A percentile compares a stretch with the other conserved stretches of the same genome.
phyloP scores from a whole-genome alignment of 1,284 basidiomycete genomes.

The Puccinia horiana region DNA sequence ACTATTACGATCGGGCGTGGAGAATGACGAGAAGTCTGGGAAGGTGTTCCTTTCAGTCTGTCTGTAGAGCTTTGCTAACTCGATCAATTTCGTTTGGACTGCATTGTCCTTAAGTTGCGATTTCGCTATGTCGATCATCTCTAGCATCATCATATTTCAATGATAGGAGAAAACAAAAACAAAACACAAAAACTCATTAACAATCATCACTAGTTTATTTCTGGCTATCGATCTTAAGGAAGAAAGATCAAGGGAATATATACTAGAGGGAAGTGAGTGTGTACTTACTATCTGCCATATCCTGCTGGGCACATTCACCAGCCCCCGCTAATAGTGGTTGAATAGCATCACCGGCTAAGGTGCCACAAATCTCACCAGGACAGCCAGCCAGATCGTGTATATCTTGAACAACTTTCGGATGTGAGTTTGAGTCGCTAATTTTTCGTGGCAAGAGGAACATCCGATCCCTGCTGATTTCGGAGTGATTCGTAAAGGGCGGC shows the following conservation, averaged over 20 bases:
- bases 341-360: slow-evolving; percentile 63
- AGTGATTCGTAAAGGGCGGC: not conserved
- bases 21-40: slow-evolving; percentile 64
- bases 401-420: slow-evolving; percentile 32
- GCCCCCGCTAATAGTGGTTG: slow-evolving; percentile 66
- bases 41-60: slow-evolving; percentile 69
- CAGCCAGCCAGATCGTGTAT: slow-evolving; percentile 56
- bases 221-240: not conserved
- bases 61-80: slow-evolving; percentile 65
- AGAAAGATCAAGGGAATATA: slow-evolving; percentile 51
- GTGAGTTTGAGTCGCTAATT: slow-evolving; percentile 41
- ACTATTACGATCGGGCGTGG: slow-evolving; percentile 46
- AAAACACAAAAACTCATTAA: too few relatives aligned
- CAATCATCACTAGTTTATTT: not conserved
- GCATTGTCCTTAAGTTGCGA: slow-evolving; percentile 15
- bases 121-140: slow-evolving; percentile 32
- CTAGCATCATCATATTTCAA: not conserved
- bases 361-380: slow-evolving; percentile 64
- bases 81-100: slow-evolving; percentile 55
- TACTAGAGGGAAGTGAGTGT: too few relatives aligned
- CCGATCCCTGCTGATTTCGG: not conserved
- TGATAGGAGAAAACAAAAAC: too few relatives aligned
- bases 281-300: slow-evolving; percentile 66
- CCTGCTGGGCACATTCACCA: slow-evolving; percentile 67
- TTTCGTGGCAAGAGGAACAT: slow-evolving; percentile 10